These are phyloP conservation scores for Volvariella surrecta DNA, from an alignment of 1,284 basidiomycete species.

Conservation along the genomic window DNA sequence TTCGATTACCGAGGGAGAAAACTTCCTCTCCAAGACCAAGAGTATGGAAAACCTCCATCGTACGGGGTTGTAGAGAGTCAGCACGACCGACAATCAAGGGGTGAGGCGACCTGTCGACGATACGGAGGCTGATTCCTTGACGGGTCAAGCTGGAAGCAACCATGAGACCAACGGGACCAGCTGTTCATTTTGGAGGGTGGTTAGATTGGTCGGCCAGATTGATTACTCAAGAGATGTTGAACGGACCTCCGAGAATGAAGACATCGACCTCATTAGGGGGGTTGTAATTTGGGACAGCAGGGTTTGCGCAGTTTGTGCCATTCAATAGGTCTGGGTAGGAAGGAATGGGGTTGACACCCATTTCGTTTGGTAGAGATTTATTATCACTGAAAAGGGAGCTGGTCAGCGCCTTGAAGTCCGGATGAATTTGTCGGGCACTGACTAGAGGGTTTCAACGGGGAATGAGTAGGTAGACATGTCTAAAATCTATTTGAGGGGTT, in stretches of 20 bases:
- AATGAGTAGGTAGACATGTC: too few species aligned
- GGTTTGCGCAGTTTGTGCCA: conserved; percentile 8
- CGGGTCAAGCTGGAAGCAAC: conserved; percentile 53
- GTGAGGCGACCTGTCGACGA: conserved; percentile 43
- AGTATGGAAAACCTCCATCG: conserved; percentile 66
- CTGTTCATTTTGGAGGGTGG: conserved; percentile 12
- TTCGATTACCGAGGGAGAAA: conserved; percentile 55
- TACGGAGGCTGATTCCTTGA: conserved; percentile 52
- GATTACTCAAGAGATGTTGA: conserved; percentile 4
- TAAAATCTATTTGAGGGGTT: too few species aligned
- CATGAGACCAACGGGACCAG: conserved; percentile 48
- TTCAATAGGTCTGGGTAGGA: conserved; percentile 9
- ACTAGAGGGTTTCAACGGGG: too few species aligned
- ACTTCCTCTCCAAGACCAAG: conserved; percentile 56
- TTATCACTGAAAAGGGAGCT: conserved; percentile 1
- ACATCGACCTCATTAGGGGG: conserved; percentile 36
- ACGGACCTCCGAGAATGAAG: conserved; percentile 32
- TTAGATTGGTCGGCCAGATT: conserved; percentile 3
- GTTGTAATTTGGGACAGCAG: conserved; percentile 6
- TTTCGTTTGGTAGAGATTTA: conserved; percentile 5
- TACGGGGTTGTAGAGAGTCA: conserved; percentile 72
- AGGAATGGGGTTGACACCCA: conserved; percentile 5
- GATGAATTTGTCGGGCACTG: too few species aligned
- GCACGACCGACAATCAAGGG: conserved; percentile 53
- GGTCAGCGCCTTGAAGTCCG: too few species aligned